Base-by-base conservation (phyloP, 2,329 filamentous ascomycete species). In the Endothia cerciana region DNA sequence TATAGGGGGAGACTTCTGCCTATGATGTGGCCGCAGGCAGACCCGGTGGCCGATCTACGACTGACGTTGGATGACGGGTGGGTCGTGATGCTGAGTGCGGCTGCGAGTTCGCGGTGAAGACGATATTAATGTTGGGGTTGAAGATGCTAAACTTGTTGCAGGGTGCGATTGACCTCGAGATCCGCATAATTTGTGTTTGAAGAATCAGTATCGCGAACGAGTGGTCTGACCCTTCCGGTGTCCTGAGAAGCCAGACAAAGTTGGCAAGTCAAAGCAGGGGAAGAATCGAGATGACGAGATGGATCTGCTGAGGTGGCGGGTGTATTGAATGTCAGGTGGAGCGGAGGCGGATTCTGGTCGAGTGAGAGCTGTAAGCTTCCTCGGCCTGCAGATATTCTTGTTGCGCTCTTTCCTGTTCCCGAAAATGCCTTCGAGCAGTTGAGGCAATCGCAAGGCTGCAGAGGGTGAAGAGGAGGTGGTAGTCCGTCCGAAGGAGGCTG, bases 71-170 rank as follows among this genome's bases (percentile, higher is more conserved):
- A 40, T 59, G 55, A 38, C 43, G n/a, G n/a, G 62, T 49, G 36
- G 61, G 53, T 40, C 53, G 40, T 19, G 17, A 40, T 38, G 51
- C 40, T 61, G 28, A 33, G n/a, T 19, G 40, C 55, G 55, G 15
- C 17, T 30, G 57, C 43, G 64, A 33, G 43, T 60, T 61, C 64
- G 43, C 65, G 56, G 51, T 43, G 56, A 43, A 43, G 58, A 64
- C 40, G n/a, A 64, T 68, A 68, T 47, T 45, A 56, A 68, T 68
- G 65, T 65, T 68, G 15, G 55, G 59, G 56, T 55, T 47, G 58
- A 63, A n/a, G 38, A 68, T 66, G 59, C 64, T 68, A 59, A 43
- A 30, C 47, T 22, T 47, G 47, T 66, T 68, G 58, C 57, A 62
- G 57, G 62, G 40, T 43, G 51, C 15, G 30, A 8, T 45, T 22